phyloP scores from a whole-genome alignment of 495 filamentous ascomycete species.

The Xylaria curta region DNA sequence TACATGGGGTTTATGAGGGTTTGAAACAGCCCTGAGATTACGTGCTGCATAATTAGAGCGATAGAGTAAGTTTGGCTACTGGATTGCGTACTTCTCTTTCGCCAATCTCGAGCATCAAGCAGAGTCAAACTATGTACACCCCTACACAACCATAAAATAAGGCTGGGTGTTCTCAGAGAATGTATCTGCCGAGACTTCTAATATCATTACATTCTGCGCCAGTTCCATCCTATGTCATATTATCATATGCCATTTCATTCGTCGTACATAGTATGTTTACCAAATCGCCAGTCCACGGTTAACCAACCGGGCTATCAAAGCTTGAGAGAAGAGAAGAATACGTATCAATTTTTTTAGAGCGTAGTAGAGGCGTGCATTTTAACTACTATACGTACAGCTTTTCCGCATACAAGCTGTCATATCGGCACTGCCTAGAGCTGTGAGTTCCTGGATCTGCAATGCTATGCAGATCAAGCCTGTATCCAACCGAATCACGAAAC shows the following conservation, averaged over 20 bases:
- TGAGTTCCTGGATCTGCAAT: constrained; percentile 3
- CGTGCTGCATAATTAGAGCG: neutral
- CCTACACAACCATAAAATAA: neutral
- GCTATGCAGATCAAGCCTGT: constrained; percentile 10
- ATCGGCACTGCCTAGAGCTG: neutral
- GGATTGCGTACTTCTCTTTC: neutral
- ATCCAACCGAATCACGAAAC: neutral
- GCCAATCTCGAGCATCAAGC: neutral
- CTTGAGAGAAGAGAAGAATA: neutral
- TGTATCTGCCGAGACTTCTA: neutral
- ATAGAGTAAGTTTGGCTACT: neutral
- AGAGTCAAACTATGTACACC: neutral
- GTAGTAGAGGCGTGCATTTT: neutral
- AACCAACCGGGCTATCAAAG: neutral
- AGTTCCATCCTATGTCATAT: neutral
- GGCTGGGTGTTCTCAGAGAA: neutral
- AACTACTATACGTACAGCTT: neutral
- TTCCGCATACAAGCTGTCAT: neutral
- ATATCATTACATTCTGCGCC: neutral
- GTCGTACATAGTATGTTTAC: neutral
- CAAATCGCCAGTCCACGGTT: neutral
- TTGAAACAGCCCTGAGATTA: neutral
- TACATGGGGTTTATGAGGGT: neutral
- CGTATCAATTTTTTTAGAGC: neutral
- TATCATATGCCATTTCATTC: neutral